Evolutionary conservation across 768 basidiomycete species (phyloP), one percentile per base, ranked within the genome.

Genomic region (Amylocystis lapponica): DNA sequence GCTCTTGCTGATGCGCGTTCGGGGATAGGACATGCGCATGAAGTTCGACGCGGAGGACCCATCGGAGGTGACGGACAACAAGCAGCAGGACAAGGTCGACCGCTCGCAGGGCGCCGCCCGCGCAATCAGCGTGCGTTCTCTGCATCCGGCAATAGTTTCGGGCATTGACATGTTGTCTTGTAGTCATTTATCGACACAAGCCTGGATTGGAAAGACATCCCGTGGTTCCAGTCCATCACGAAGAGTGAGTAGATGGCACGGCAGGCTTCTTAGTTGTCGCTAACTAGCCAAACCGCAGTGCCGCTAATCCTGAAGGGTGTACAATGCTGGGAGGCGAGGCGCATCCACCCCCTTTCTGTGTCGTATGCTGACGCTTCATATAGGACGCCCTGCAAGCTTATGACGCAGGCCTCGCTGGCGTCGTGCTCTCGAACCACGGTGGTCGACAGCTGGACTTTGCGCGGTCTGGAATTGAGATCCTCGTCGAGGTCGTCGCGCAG

Each of bases 121-220:
- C 48, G 95, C 95, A 9, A 98, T 98, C 58, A 89, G 84, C 47
- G 87, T 86, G 63, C 47, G 81, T 60, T 22, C 9, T 12, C 7
- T 25, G 17, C 17, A 37, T 11, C 13, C 25, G 26, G 14, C 4
- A 35, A 17, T n/a, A 7, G 16, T n/a, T 21, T 37, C 32, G 23
- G 49, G 79, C 79, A 5, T 70, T 77, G 16, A 27, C 59, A 49
- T 35, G 7, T 27, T 19, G 12, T 37, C 3, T 31, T 8, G 8
- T 43, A 93, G 79, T 87, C 88, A 2, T 99, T 99, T 65, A 97
- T 98, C 51, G 95, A 99, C 59, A 92, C 96, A 0, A 76, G 82
- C 11, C 65, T 97, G 45, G 75, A 76, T 38, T 98, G 96, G 95
- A 71, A 74, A 31, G 92, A 95, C 58, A 69, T 95, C 34, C 67